phyloP scores from a whole-genome alignment of 352 stramenopile genomes.

The Pythium plurisporium region DNA sequence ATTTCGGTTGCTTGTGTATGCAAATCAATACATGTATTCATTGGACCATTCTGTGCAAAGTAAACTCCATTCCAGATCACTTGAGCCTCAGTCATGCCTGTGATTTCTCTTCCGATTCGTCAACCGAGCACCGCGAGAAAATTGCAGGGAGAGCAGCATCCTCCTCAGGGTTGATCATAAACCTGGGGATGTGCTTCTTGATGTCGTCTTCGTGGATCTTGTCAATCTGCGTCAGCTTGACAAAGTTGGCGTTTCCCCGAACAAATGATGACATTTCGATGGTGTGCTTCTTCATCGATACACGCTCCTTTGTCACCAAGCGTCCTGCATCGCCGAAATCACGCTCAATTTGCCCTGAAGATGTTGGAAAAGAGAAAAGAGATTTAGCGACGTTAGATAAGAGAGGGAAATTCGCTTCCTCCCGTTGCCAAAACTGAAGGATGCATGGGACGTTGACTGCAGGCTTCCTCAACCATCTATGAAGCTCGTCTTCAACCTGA shows the following conservation, averaged over 20 bases:
- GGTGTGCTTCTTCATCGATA: neutral
- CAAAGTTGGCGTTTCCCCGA: neutral
- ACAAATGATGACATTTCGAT: constrained; percentile 2
- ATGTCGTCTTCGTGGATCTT: neutral
- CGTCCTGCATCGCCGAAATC: constrained; percentile 10
- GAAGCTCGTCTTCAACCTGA: constrained; percentile 9
- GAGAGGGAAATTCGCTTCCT: neutral
- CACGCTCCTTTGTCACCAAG: constrained; percentile 13
- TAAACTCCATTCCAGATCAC: neutral
- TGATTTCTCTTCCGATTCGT: neutral
- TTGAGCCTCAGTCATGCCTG: no score
- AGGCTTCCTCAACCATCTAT: neutral
- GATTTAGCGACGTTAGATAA: constrained; percentile 4
- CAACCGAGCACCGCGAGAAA: neutral
- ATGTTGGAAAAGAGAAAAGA: constrained; percentile 3
- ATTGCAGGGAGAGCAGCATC: neutral
- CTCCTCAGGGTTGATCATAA: neutral
- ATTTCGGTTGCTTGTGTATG: no score
- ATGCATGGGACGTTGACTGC: neutral
- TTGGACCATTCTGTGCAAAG: no score
- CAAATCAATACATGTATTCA: no score
- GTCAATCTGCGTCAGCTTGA: neutral
- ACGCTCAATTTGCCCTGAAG: constrained; percentile 11
- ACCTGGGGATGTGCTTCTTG: neutral
- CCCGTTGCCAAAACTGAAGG: neutral